Evolutionary conservation across 116 monocot species (phyloP).

Genomic region (Trichopus zeylanicus): DNA sequence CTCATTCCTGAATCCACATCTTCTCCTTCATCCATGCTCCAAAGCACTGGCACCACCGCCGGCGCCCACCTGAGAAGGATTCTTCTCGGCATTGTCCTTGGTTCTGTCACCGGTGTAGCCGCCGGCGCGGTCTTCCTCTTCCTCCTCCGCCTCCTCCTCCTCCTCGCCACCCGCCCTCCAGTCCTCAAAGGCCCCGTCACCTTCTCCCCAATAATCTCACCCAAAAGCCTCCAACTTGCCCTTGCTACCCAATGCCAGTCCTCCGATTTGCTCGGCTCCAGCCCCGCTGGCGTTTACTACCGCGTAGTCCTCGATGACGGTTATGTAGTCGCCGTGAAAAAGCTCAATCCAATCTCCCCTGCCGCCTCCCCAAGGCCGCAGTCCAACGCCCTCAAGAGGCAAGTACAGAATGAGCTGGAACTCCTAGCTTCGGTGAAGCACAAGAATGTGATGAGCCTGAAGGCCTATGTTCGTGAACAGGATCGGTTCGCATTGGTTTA

Average conservation of each 20-base stretch:
- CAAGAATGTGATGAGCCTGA: constrained; percentile 62
- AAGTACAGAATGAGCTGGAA: constrained; percentile 63
- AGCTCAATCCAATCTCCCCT: constrained; percentile 16
- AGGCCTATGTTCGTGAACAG: constrained; percentile 48
- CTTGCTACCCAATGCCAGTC: constrained; percentile 19
- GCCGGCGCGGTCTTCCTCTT: constrained; percentile 47
- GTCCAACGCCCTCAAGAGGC: constrained; percentile 31
- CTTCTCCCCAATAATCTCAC: constrained; percentile 68
- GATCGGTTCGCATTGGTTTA: constrained; percentile 54
- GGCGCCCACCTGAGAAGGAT: constrained; percentile 30
- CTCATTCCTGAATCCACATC: constrained; percentile 25
- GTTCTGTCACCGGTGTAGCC: constrained; percentile 56
- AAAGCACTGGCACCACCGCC: constrained; percentile 3
- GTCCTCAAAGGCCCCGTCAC: constrained; percentile 69
- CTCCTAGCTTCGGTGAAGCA: constrained; percentile 49
- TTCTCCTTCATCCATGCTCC: constrained; percentile 6
- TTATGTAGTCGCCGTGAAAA: constrained; percentile 61
- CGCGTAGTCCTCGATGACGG: constrained; percentile 40
- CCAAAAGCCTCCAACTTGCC: constrained; percentile 49
- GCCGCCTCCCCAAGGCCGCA: constrained; percentile 20
- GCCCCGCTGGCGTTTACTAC: constrained; percentile 42
- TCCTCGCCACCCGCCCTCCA: constrained; percentile 49
- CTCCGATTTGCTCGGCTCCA: constrained; percentile 27
- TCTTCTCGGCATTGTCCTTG: constrained; percentile 59
- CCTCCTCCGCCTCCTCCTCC: constrained; percentile 47